phyloP scores from a whole-genome alignment of 2,329 filamentous ascomycete genomes.

The Camptophora hylomeconis region DNA sequence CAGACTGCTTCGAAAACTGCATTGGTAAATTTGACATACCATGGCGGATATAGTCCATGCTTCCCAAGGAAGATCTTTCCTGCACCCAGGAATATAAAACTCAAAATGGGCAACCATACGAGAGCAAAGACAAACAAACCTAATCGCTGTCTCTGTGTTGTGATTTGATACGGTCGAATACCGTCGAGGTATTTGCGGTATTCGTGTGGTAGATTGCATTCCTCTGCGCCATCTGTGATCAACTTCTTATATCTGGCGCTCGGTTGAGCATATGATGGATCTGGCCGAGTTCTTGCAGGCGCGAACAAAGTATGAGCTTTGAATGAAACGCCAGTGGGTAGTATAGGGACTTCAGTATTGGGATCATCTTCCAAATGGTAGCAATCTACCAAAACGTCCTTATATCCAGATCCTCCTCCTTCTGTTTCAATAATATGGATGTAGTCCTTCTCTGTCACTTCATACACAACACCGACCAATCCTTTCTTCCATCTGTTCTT shows the following conservation, averaged over 20 bases:
- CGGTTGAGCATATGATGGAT: slow-evolving; percentile 64
- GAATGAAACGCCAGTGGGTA: slow-evolving; percentile 46
- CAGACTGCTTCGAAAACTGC: slow-evolving; percentile 47
- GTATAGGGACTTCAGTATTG: slow-evolving; percentile 42
- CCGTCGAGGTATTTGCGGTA: slow-evolving; percentile 62
- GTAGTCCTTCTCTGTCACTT: slow-evolving; percentile 75
- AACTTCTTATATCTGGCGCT: slow-evolving; percentile 74
- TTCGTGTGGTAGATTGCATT: slow-evolving; percentile 65
- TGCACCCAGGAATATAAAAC: slow-evolving; percentile 37
- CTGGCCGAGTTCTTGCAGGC: slow-evolving; percentile 37
- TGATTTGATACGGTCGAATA: slow-evolving; percentile 59
- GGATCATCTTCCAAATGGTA: slow-evolving; percentile 48
- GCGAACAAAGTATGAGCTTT: slow-evolving; percentile 76
- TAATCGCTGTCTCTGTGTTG: slow-evolving; percentile 50
- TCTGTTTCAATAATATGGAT: slow-evolving; percentile 80
- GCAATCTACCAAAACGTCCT: slow-evolving; percentile 70
- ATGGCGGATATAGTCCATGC: slow-evolving; percentile 53
- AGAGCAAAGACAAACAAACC: slow-evolving; percentile 51
- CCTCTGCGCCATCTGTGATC: slow-evolving; percentile 62
- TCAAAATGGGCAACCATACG: slow-evolving; percentile 46
- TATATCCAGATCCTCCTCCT: slow-evolving; percentile 73
- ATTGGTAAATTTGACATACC: slow-evolving; percentile 44
- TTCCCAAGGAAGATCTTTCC: slow-evolving; percentile 44
- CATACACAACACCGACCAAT: slow-evolving; percentile 86
- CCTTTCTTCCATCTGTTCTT: slow-evolving; percentile 63